phyloP scores from a whole-genome alignment of 495 filamentous ascomycete species.

The Neurospora hispaniola region DNA sequence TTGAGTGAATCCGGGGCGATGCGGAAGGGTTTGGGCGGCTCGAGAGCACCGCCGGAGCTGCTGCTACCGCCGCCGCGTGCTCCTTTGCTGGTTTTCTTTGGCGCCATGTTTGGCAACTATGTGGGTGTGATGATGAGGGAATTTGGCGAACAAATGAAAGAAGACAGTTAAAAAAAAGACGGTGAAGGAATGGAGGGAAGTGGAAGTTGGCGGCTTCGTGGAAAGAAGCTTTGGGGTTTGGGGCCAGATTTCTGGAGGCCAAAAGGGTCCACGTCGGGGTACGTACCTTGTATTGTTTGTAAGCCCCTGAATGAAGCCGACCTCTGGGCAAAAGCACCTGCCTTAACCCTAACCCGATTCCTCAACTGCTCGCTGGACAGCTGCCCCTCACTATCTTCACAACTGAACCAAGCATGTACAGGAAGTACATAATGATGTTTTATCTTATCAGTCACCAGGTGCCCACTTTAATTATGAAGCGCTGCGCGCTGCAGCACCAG shows the following conservation, averaged over 20 bases:
- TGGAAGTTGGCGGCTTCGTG: not conserved
- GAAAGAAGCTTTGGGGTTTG: not conserved
- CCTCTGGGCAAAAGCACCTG: not conserved
- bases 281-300: not conserved
- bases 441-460: not conserved
- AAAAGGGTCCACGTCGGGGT: not conserved
- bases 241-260: not conserved
- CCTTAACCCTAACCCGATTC: not conserved
- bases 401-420: too few relatives aligned
- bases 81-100: constrained; percentile 11
- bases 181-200: not conserved
- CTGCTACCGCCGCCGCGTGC: not conserved
- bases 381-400: not conserved
- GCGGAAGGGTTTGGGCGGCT: constrained; percentile 46
- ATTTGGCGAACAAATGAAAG: not conserved
- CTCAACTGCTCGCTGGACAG: not conserved
- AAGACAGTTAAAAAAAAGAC: not conserved
- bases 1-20: constrained; percentile 45
- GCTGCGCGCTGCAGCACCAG: not conserved
- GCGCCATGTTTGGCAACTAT: constrained; percentile 11
- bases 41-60: constrained; percentile 24
- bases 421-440: not conserved
- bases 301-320: not conserved
- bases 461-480: not conserved
- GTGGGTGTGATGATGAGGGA: not conserved